phyloP scores from a whole-genome alignment of 345 rosid species.

The Hibiscus trionum region DNA sequence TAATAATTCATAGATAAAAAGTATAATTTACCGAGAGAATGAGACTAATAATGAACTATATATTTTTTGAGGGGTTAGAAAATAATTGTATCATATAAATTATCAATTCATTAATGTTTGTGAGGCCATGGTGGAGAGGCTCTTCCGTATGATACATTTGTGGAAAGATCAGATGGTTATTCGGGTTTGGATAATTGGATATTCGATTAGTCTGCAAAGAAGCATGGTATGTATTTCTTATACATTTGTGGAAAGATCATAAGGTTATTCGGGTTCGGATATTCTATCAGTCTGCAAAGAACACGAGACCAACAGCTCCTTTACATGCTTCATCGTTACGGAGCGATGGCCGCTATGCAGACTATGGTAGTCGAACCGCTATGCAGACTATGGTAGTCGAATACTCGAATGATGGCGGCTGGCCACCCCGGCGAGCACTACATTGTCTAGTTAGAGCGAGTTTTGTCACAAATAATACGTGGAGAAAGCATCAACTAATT shows the following conservation, averaged over 20 bases:
- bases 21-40: too few relatives aligned
- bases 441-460: neutral
- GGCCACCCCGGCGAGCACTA: too few relatives aligned
- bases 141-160: constrained; percentile 70
- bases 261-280: constrained; percentile 91
- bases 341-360: too few relatives aligned
- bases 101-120: too few relatives aligned
- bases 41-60: too few relatives aligned
- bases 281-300: constrained; percentile 50
- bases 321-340: constrained; percentile 72
- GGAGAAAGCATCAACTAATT: neutral
- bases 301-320: constrained; percentile 28
- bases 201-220: constrained; percentile 52
- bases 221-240: neutral
- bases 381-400: too few relatives aligned
- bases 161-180: constrained; percentile 67
- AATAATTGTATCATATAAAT: too few relatives aligned
- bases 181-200: constrained; percentile 97
- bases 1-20: too few relatives aligned
- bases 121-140: constrained; percentile 29
- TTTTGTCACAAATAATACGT: too few relatives aligned
- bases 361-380: too few relatives aligned
- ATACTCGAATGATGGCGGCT: too few relatives aligned
- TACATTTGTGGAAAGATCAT: constrained; percentile 59
- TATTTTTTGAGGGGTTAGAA: too few relatives aligned